phyloP scores from a whole-genome alignment of 2,329 filamentous ascomycete species.

The Penicillium decumbens region DNA sequence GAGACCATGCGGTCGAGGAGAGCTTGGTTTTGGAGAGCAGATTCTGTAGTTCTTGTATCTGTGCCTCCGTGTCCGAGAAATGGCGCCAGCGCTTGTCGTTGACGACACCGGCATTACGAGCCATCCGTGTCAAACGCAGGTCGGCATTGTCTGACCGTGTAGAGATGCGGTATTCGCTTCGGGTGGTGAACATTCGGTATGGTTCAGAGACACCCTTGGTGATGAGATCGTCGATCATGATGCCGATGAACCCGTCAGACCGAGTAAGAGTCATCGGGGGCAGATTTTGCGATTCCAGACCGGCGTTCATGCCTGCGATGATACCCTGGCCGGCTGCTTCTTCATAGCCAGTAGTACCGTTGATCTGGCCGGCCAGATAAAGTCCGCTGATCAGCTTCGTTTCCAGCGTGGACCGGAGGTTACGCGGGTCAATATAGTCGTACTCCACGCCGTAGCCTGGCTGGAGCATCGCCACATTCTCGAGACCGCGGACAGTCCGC shows the following conservation, averaged over 20 bases:
- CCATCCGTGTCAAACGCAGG: slow-evolving; percentile 72
- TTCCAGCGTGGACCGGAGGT: slow-evolving; percentile 81
- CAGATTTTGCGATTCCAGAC: slow-evolving; percentile 66
- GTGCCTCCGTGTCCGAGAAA: slow-evolving; percentile 57
- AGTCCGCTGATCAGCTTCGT: slow-evolving; percentile 87
- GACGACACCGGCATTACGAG: slow-evolving; percentile 71
- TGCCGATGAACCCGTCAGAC: slow-evolving; percentile 90
- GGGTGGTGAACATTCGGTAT: slow-evolving; percentile 96
- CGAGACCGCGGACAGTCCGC: slow-evolving; percentile 81
- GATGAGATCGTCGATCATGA: slow-evolving; percentile 97
- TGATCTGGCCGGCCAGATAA: slow-evolving; percentile 93
- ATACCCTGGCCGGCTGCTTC: slow-evolving; percentile 93
- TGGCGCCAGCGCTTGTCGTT: slow-evolving; percentile 70
- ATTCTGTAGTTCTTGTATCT: slow-evolving; percentile 63
- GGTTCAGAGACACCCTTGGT: slow-evolving; percentile 96
- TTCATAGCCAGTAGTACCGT: slow-evolving; percentile 96
- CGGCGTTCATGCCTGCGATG: slow-evolving; percentile 89
- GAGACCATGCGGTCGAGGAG: slow-evolving; percentile 62
- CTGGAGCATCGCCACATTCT: slow-evolving; percentile 86
- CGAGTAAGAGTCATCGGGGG: slow-evolving; percentile 65
- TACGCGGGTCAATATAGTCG: slow-evolving; percentile 93
- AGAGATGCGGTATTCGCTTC: slow-evolving; percentile 92
- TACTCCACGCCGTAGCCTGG: slow-evolving; percentile 97
- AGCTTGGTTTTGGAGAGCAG: slow-evolving; percentile 57
- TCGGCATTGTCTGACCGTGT: slow-evolving; percentile 93